Percentiles rank a stretch among this genome's conserved stretches.
phyloP scores from a whole-genome alignment of 2,329 filamentous ascomycete species.

The Sporothrix globosa region DNA sequence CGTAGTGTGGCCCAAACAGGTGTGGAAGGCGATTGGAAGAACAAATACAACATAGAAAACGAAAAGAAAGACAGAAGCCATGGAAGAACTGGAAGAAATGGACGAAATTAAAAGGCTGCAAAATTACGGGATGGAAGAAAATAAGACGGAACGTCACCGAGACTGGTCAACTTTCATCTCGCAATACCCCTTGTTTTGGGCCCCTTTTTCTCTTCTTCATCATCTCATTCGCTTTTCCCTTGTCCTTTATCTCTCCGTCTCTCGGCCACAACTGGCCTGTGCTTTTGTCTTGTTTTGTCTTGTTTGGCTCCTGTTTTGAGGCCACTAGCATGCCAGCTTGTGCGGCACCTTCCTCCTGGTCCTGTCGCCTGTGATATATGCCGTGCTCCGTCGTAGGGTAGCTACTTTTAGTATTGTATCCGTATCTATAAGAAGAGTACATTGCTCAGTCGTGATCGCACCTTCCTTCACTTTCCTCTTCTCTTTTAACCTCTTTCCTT shows the following conservation, averaged over 20 bases:
- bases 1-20: constrained; percentile 9
- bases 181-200: constrained; percentile 22
- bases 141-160: constrained; percentile 28
- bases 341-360: constrained; percentile 5
- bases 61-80: background rate
- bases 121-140: constrained; percentile 29
- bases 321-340: constrained; percentile 9
- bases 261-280: constrained; percentile 4
- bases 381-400: background rate
- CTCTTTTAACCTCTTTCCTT: background rate
- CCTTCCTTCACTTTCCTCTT: background rate
- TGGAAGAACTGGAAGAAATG: background rate
- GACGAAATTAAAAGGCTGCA: background rate
- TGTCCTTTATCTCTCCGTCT: background rate
- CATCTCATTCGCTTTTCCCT: background rate
- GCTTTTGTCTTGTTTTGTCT: constrained; percentile 15
- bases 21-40: background rate
- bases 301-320: constrained; percentile 16
- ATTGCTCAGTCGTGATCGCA: constrained; percentile 2
- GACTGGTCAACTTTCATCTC: background rate
- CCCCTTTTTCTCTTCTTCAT: background rate
- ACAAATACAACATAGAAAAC: background rate
- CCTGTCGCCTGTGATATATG: background rate
- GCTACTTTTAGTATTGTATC: background rate
- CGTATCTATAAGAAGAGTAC: constrained; percentile 10